Base-by-base conservation (phyloP, 129 eudicot genomes). In the Artemisia annua region DNA sequence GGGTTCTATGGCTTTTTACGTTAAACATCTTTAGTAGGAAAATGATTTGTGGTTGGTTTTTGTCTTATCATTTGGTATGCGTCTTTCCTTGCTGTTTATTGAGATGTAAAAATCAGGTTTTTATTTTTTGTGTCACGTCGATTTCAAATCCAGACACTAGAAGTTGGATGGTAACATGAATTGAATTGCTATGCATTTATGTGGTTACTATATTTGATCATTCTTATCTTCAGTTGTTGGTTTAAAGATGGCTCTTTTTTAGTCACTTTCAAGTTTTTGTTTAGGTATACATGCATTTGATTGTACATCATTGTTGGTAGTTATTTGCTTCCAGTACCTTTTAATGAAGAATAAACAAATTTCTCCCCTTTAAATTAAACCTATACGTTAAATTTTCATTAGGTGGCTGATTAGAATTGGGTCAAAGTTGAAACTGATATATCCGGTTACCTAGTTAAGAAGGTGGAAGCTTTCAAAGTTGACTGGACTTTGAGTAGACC, bases 91-190 rank as follows among this genome's bases (percentile, higher is more conserved):
- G 51, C 49, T 73, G 10, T 17, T 11, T 62, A 62, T 54, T 71
- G 77, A 64, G 77, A 78, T 78, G 82, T 78, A 78, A 63, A 78
- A 78, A 71, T 78, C 78, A 78, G 77, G 77, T 66, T 43, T 71
- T 77, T 63, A 3, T 44, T 16, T 17, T 50, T 63, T 78, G 7
- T 70, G 43, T 60, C 15, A 7, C 4, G 28, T 75, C 44, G 22
- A 1, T 15, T 35, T 65, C n/a, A 5, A n/a, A 69, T 24, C 26
- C 32, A 11, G 66, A 61, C 66, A 7, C 19, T 22, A 61, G 17
- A 3, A 5, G 43, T 14, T 51, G 56, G 56, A 51, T 14, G 56
- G 15, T 2, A 51, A 51, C 6, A 52, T 13, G 57, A 52, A 15
- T 3, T 52, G 57, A 52, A 15, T 30, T 24, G 67, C 44, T 30